A percentile compares a stretch with the other conserved stretches of the same genome.
Conservation (phyloP, 768 basidiomycete genomes). For the Cystofilobasidium bisporidii region DNA sequence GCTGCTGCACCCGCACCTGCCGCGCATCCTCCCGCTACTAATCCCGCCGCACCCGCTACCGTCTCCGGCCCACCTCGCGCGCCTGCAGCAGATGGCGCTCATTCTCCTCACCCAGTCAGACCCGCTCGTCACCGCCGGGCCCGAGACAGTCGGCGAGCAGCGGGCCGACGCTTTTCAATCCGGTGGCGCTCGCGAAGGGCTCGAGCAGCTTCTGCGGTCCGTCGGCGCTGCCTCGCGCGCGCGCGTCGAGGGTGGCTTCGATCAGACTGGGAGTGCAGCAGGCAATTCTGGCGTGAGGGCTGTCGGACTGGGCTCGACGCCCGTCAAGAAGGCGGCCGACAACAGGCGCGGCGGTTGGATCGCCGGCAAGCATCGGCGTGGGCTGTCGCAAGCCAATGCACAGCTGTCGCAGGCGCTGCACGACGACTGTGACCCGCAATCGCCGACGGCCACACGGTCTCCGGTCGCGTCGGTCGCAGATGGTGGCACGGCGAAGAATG, state of each 20-base stretch:
- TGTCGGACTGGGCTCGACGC: not conserved
- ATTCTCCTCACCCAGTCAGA: conserved; percentile 23
- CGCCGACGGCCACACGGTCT: not conserved
- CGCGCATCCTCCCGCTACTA: conserved; percentile 15
- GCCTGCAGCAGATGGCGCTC: conserved; percentile 25
- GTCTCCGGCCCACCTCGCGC: conserved; percentile 15
- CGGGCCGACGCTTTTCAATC: not conserved
- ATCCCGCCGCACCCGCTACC: conserved; percentile 3
- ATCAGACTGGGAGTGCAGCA: not conserved
- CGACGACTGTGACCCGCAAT: not conserved
- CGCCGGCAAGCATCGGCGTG: conserved; percentile 11
- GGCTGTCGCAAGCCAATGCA: not conserved
- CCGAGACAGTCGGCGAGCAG: not conserved
- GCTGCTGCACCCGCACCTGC: conserved; percentile 15
- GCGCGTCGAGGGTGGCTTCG: not conserved
- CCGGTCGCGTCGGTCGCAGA: not conserved
- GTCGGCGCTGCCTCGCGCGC: conserved; percentile 1
- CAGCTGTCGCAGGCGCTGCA: not conserved
- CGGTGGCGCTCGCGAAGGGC: not conserved
- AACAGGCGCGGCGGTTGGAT: conserved; percentile 22
- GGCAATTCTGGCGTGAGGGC: not conserved
- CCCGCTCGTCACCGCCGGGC: conserved; percentile 12
- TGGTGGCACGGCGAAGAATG: not conserved
- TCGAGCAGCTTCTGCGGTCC: conserved; percentile 9
- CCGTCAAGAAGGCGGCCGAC: not conserved